Evolutionary conservation across 345 rosid species (phyloP).

Genomic region (Eucalyptus pauciflora): DNA sequence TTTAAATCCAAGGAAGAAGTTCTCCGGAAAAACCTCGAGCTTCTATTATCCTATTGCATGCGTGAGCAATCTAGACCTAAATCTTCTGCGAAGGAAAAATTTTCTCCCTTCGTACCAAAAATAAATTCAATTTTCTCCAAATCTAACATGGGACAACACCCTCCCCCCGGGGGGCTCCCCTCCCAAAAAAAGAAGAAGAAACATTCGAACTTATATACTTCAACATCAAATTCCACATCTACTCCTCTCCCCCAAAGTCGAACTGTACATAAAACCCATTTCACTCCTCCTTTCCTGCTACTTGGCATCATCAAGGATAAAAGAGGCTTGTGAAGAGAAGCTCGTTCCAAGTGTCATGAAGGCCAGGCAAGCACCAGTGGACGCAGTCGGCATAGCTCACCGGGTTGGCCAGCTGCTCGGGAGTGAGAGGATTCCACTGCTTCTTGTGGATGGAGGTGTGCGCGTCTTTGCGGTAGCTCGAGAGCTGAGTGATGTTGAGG

Average conservation of each 20-base stretch:
- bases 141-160: background rate
- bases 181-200: fast-evolving
- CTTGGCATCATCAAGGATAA: background rate
- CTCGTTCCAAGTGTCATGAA: constrained; percentile 95
- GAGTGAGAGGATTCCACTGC: constrained; percentile 70
- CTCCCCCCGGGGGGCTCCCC: too few species aligned
- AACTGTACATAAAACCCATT: background rate
- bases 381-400: constrained; percentile 85
- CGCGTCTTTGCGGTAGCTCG: constrained; percentile 84
- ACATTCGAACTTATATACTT: background rate
- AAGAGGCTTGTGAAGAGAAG: constrained; percentile 35
- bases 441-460: constrained; percentile 80
- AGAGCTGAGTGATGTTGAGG: constrained; percentile 59
- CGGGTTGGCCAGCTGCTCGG: constrained; percentile 72
- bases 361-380: constrained; percentile 96
- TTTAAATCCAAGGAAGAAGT: background rate
- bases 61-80: background rate
- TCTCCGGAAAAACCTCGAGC: background rate
- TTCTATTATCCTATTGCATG: background rate
- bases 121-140: background rate
- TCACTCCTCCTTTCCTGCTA: background rate
- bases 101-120: background rate
- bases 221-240: background rate
- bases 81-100: fast-evolving
- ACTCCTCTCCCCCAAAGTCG: background rate